Percentiles rank a stretch among this genome's conserved stretches.
phyloP scores from a whole-genome alignment of 305 asterid genomes.

The Andrographis paniculata region DNA sequence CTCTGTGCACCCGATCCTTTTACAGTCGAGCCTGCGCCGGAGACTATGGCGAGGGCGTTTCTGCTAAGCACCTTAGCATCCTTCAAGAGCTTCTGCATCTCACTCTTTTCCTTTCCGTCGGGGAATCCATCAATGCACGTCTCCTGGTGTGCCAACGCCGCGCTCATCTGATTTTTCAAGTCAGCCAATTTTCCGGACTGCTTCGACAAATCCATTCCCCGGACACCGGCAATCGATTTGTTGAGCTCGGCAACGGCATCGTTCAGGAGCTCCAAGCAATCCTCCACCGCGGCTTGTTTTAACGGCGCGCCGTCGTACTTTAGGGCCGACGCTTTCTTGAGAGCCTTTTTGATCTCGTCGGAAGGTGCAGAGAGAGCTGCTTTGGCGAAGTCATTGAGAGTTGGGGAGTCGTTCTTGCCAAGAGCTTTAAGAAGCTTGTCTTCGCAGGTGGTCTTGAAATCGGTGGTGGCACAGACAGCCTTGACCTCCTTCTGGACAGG shows the following conservation, averaged over 20 bases:
- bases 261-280: slow-evolving; percentile 34
- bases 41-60: slow-evolving; percentile 41
- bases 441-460: slow-evolving; percentile 37
- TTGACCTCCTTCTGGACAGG: slow-evolving; percentile 25
- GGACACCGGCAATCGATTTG: slow-evolving; percentile 22
- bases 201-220: slow-evolving; percentile 9
- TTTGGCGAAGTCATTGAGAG: slow-evolving; percentile 26
- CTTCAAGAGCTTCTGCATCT: slow-evolving; percentile 25
- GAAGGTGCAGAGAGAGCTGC: slow-evolving; percentile 30
- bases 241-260: slow-evolving; percentile 48
- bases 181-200: slow-evolving; percentile 19
- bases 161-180: slow-evolving; percentile 45
- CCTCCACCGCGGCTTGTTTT: slow-evolving; percentile 29
- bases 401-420: slow-evolving; percentile 18
- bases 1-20: slow-evolving; percentile 16
- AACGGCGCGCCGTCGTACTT: slow-evolving; percentile 27
- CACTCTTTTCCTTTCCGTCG: slow-evolving; percentile 29
- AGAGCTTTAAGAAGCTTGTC: slow-evolving; percentile 27
- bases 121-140: slow-evolving; percentile 52
- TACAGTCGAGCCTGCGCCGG: slow-evolving; percentile 3
- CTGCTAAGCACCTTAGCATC: slow-evolving; percentile 32
- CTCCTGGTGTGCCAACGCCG: slow-evolving; percentile 43
- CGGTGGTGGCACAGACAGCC: slow-evolving; percentile 31
- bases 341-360: slow-evolving; percentile 28
- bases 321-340: slow-evolving; percentile 16